A percentile compares a stretch with the other conserved stretches of the same genome.
These are phyloP conservation scores for Xenoacremonium recifei DNA, from an alignment of 2,329 filamentous ascomycete species.

Conservation along the genomic window DNA sequence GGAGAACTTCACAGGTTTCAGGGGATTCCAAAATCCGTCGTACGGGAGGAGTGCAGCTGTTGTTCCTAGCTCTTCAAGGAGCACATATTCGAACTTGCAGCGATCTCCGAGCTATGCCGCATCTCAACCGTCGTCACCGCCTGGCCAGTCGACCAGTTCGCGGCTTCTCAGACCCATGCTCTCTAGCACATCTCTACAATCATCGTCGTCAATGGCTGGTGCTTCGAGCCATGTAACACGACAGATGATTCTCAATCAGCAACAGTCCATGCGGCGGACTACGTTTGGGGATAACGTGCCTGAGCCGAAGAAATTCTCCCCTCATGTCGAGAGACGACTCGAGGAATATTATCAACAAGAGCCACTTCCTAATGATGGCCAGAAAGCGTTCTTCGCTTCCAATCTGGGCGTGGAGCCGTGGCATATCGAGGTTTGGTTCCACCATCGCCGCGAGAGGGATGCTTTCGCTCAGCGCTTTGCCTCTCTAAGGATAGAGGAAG, in stretches of 20 bases:
- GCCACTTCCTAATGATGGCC: slow-evolving; percentile 46
- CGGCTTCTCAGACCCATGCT: slow-evolving; percentile 19
- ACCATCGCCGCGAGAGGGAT: slow-evolving; percentile 51
- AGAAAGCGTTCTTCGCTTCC: slow-evolving; percentile 53
- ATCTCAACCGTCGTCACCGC: slow-evolving; percentile 20
- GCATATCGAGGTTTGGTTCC: slow-evolving; percentile 56
- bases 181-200: slow-evolving; percentile 23
- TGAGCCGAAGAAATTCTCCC: slow-evolving; percentile 45
- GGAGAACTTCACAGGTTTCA: slow-evolving; percentile 21
- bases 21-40: slow-evolving; percentile 17
- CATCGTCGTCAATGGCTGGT: slow-evolving; percentile 15
- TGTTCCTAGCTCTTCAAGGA: slow-evolving; percentile 4
- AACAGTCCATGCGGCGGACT: slow-evolving; percentile 39
- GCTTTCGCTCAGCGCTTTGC: slow-evolving; percentile 44
- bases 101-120: slow-evolving; percentile 15
- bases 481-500: slow-evolving; percentile 40
- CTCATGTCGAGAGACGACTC: slow-evolving; percentile 48
- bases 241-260: slow-evolving; percentile 45
- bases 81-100: slow-evolving; percentile 16
- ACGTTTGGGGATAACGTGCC: slow-evolving; percentile 38
- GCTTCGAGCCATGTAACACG: slow-evolving; percentile 32
- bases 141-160: slow-evolving; percentile 15
- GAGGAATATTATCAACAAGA: slow-evolving; percentile 53
- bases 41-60: slow-evolving; percentile 15
- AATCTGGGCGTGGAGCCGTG: slow-evolving; percentile 51